phyloP scores from a whole-genome alignment of 345 rosid species.

The Corchorus olitorius region DNA sequence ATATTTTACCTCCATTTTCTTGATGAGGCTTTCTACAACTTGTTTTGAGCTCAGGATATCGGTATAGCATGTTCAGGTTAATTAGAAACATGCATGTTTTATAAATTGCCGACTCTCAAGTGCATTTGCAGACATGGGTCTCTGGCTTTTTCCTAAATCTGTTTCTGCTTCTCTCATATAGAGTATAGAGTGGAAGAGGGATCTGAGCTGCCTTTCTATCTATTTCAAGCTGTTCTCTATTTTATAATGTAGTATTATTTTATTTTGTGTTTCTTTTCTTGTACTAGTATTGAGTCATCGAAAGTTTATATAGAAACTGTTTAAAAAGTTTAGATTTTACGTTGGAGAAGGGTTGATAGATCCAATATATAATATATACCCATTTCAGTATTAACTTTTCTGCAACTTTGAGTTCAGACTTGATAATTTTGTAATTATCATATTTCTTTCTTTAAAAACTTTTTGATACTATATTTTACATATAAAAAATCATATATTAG shows the following conservation, averaged over 20 bases:
- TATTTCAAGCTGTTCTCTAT: background rate
- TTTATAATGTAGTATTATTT: no score
- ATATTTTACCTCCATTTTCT: background rate
- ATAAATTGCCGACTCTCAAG: no score
- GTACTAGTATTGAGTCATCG: background rate
- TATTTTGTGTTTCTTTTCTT: background rate
- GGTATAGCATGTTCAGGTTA: background rate
- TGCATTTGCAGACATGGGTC: slow-evolving; percentile 24
- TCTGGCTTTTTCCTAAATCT: slow-evolving; percentile 10
- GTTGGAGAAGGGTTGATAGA: slow-evolving; percentile 13
- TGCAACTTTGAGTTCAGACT: no score
- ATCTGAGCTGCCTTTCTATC: slow-evolving; percentile 19
- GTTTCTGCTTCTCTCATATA: slow-evolving; percentile 20
- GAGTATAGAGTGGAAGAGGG: slow-evolving; percentile 15
- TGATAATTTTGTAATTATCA: no score
- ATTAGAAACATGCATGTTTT: no score
- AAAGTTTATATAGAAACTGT: slow-evolving; percentile 15
- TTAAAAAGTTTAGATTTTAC: background rate
- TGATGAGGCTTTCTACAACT: background rate
- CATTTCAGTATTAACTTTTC: no score
- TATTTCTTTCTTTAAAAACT: no score
- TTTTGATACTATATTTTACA: no score
- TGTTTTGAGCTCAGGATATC: background rate
- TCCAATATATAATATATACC: background rate
- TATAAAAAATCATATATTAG: no score